Percentiles rank a stretch among this genome's conserved stretches.
Conservation (phyloP, 2,329 filamentous ascomycete species). For the Botrytis paeoniae region DNA sequence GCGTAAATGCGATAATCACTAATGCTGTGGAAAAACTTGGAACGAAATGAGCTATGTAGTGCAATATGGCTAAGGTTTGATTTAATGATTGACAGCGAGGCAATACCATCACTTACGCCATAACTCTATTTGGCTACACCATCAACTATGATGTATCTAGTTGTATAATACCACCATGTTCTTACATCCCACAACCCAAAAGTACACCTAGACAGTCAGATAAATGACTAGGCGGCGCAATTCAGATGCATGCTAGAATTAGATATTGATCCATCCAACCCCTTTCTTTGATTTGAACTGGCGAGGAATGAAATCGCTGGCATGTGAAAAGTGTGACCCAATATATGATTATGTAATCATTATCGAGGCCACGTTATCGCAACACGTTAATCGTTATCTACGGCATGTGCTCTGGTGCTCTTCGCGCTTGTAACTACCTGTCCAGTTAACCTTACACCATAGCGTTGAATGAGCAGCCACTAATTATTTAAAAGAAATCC, state of each 20-base stretch:
- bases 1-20: not conserved
- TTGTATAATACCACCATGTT: not conserved
- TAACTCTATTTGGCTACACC: not conserved
- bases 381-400: slow-evolving; percentile 2
- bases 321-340: not conserved
- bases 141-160: not conserved
- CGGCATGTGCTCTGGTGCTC: not conserved
- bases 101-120: too few species aligned
- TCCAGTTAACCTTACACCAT: not conserved
- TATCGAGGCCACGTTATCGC: slow-evolving; percentile 4
- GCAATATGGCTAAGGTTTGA: not conserved
- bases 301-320: not conserved
- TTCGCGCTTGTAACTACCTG: not conserved
- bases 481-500: not conserved
- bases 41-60: not conserved
- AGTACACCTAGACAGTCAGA: not conserved
- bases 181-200: not conserved
- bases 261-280: not conserved
- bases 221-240: not conserved
- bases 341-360: not conserved
- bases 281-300: not conserved
- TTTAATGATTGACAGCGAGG: not conserved
- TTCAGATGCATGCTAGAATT: not conserved
- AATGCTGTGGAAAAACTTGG: not conserved
- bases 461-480: not conserved